Conservation (phyloP, 1,139 yeast genomes). For the Saccharomycopsis hybrid region DNA sequence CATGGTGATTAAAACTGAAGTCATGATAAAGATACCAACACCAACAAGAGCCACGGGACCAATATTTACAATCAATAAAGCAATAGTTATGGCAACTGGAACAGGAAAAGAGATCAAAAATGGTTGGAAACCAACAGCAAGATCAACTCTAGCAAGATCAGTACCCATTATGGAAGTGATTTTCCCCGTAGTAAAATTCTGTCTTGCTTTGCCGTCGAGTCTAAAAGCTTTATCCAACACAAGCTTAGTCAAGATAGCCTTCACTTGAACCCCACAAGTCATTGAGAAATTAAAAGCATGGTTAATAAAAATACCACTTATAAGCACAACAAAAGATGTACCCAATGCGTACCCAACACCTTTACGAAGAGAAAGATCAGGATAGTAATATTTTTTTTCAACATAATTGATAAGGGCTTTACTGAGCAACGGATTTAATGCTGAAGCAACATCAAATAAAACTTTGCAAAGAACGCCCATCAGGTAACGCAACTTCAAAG, state of each 20-base stretch:
- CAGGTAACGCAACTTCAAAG: constrained; percentile 32
- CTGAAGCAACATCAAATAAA: constrained; percentile 23
- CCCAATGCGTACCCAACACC: constrained; percentile 39
- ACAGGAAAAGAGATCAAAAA: constrained; percentile 53
- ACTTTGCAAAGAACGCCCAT: constrained; percentile 27
- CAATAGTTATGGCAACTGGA: constrained; percentile 45
- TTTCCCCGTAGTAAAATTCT: constrained; percentile 39
- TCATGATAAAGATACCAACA: constrained; percentile 43
- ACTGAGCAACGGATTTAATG: constrained; percentile 34
- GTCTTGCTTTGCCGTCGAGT: constrained; percentile 34
- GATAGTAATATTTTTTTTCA: constrained; percentile 28
- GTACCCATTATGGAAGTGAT: constrained; percentile 65
- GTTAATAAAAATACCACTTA: constrained; percentile 30
- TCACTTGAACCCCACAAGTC: constrained; percentile 39
- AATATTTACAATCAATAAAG: constrained; percentile 51
- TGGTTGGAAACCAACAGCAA: constrained; percentile 62
- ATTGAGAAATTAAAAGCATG: constrained; percentile 36
- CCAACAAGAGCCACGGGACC: constrained; percentile 67
- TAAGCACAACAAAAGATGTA: constrained; percentile 27
- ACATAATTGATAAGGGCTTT: constrained; percentile 39
- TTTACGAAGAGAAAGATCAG: constrained; percentile 27
- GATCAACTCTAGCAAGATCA: constrained; percentile 69
- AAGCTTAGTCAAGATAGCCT: constrained; percentile 37
- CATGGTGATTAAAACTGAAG: constrained; percentile 48
- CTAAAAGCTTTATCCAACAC: constrained; percentile 36